Evolutionary conservation across 129 eudicot genomes (phyloP).

Genomic region (Tanacetum coccineum): DNA sequence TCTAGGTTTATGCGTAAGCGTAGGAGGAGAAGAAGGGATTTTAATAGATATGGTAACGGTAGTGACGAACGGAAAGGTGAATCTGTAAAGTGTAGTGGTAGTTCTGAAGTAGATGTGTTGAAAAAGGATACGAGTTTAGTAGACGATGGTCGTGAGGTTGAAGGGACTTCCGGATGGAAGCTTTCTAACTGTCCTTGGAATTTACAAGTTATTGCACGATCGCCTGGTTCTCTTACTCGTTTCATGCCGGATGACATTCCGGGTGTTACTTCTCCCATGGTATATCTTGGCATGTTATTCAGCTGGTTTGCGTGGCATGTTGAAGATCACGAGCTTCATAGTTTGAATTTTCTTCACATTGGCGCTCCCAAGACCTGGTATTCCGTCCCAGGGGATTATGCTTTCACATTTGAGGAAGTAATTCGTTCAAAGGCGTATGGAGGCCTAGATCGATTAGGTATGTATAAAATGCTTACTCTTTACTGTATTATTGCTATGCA

Average conservation of each 20-base stretch:
- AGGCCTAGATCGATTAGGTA: conserved; percentile 72
- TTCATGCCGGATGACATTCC: conserved; percentile 99
- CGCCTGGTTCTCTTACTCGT: conserved; percentile 91
- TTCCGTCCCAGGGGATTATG: conserved; percentile 87
- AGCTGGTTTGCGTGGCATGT: conserved; percentile 99
- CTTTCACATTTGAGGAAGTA: conserved; percentile 80
- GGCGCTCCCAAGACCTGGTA: conserved; percentile 97
- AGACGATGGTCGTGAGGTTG: conserved; percentile 44
- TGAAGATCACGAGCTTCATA: conserved; percentile 99
- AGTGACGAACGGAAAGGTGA: conserved; percentile 34
- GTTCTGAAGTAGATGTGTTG: conserved; percentile 30
- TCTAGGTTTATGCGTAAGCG: conserved; percentile 38
- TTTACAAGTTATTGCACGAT: conserved; percentile 88
- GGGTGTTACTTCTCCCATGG: conserved; percentile 99
- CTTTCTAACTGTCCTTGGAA: conserved; percentile 97
- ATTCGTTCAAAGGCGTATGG: conserved; percentile 72
- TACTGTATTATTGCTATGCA: conserved; percentile 10
- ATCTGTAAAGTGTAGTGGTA: conserved; percentile 19
- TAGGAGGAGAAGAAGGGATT: conserved; percentile 46
- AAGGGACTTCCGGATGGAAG: conserved; percentile 91
- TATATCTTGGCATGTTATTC: conserved; percentile 91
- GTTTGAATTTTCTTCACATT: conserved; percentile 85
- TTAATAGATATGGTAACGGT: conserved; percentile 33
- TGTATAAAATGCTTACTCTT: conserved; percentile 26
- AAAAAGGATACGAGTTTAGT: conserved; percentile 24